Conservation (phyloP, 345 rosid genomes). For the Erysimum cheiranthoides region DNA sequence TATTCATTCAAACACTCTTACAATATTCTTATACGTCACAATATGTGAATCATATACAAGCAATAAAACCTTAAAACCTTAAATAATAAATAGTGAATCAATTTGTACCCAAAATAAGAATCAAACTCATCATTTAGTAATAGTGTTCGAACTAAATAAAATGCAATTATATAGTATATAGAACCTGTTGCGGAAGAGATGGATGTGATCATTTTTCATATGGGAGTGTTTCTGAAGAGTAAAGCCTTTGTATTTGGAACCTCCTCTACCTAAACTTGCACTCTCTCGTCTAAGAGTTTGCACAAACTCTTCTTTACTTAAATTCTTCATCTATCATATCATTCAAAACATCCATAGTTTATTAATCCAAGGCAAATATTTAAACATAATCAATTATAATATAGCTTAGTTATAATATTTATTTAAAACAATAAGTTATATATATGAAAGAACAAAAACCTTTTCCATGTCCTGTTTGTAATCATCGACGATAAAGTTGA, state of each 20-base stretch:
- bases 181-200: constrained; percentile 25
- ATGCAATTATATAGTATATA: not conserved
- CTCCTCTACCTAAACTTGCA: constrained; percentile 76
- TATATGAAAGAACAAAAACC: constrained; percentile 37
- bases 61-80: not conserved
- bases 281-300: constrained; percentile 85
- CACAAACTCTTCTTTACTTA: constrained; percentile 77
- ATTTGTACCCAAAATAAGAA: not conserved
- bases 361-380: not conserved
- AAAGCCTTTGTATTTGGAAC: constrained; percentile 63
- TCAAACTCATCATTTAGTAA: not conserved
- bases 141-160: not conserved
- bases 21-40: not conserved
- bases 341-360: constrained; percentile 1
- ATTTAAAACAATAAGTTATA: not conserved
- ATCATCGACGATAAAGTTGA: constrained; percentile 76
- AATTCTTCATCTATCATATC: constrained; percentile 61
- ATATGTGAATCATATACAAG: not conserved
- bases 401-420: not conserved
- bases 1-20: not conserved
- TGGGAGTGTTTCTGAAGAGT: constrained; percentile 32
- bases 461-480: constrained; percentile 73
- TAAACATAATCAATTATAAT: not conserved
- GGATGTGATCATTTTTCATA: constrained; percentile 1
- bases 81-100: not conserved